These are phyloP conservation scores for Zygoascus sp. DNA, from an alignment of 1,139 yeast genomes.

Conservation along the genomic window DNA sequence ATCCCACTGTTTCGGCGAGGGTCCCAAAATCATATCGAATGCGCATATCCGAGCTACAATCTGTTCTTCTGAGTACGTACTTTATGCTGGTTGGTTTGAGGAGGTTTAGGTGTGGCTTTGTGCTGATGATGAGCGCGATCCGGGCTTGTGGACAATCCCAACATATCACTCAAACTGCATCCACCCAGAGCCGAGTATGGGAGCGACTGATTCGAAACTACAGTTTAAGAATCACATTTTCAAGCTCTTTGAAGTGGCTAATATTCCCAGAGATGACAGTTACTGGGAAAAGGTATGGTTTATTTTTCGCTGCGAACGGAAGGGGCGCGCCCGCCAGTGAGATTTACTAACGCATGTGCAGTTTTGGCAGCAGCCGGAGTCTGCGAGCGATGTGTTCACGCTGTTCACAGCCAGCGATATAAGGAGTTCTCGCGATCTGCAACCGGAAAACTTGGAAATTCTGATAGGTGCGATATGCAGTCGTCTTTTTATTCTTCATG, in stretches of 20 bases:
- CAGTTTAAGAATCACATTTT: slow-evolving; percentile 59
- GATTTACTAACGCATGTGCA: slow-evolving; percentile 12
- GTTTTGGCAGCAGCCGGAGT: slow-evolving; percentile 44
- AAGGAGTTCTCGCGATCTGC: slow-evolving; percentile 54
- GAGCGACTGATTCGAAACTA: slow-evolving; percentile 63
- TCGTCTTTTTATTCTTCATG: slow-evolving; percentile 35
- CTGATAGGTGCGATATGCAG: slow-evolving; percentile 45
- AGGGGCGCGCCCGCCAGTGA: neutral
- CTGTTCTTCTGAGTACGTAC: no score
- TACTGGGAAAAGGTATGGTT: slow-evolving; percentile 48
- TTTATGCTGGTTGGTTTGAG: no score
- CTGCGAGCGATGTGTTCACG: slow-evolving; percentile 53
- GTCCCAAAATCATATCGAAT: no score
- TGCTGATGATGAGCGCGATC: no score
- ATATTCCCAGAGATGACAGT: slow-evolving; percentile 44
- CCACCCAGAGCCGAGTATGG: slow-evolving; percentile 44
- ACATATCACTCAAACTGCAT: neutral
- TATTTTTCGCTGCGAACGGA: neutral
- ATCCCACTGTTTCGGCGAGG: neutral
- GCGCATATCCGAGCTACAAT: no score
- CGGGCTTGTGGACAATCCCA: no score
- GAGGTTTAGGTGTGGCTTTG: no score
- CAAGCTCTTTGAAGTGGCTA: slow-evolving; percentile 51
- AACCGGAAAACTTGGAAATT: slow-evolving; percentile 51
- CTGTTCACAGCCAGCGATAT: slow-evolving; percentile 56